phyloP scores from a whole-genome alignment of 352 stramenopile species.

The Phytophthora pisi region DNA sequence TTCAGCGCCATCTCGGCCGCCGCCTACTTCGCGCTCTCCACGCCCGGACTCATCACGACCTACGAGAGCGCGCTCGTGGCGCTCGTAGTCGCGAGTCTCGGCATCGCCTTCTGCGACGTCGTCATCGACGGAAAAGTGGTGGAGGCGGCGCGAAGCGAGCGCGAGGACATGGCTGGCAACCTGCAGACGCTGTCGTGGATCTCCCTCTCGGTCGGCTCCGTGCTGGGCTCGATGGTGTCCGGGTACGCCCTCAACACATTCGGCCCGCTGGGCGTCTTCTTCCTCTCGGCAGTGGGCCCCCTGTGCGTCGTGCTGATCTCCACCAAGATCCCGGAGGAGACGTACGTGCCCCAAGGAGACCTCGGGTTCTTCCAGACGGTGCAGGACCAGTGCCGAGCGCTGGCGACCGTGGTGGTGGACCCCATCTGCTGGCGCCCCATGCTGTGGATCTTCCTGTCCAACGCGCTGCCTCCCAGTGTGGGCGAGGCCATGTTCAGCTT shows the following conservation, averaged over 20 bases:
- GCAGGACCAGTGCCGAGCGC: slow-evolving; percentile 47
- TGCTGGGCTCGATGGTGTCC: slow-evolving; percentile 74
- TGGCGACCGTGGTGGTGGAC: slow-evolving; percentile 67
- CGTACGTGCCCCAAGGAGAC: slow-evolving; percentile 32
- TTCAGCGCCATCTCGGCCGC: slow-evolving; percentile 63
- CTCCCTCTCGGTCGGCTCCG: slow-evolving; percentile 70
- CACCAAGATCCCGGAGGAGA: slow-evolving; percentile 61
- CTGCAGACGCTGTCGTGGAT: slow-evolving; percentile 84
- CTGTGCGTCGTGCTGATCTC: slow-evolving; percentile 74
- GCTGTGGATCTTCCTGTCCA: slow-evolving; percentile 86
- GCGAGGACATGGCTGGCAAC: slow-evolving; percentile 76
- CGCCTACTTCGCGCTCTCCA: slow-evolving; percentile 66
- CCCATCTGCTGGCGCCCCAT: slow-evolving; percentile 80
- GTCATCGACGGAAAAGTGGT: slow-evolving; percentile 84
- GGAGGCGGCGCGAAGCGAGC: slow-evolving; percentile 69
- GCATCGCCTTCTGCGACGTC: slow-evolving; percentile 82
- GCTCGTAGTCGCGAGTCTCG: slow-evolving; percentile 78
- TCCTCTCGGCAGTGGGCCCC: slow-evolving; percentile 70
- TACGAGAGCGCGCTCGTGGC: slow-evolving; percentile 58
- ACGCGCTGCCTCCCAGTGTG: slow-evolving; percentile 71
- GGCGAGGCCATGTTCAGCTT: slow-evolving; percentile 87
- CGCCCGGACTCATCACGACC: slow-evolving; percentile 60
- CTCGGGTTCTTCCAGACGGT: slow-evolving; percentile 61
- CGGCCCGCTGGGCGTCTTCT: slow-evolving; percentile 72
- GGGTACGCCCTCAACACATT: slow-evolving; percentile 63